Base-by-base conservation (phyloP, 2,329 filamentous ascomycete genomes). In the Hymenoscyphus repandus region DNA sequence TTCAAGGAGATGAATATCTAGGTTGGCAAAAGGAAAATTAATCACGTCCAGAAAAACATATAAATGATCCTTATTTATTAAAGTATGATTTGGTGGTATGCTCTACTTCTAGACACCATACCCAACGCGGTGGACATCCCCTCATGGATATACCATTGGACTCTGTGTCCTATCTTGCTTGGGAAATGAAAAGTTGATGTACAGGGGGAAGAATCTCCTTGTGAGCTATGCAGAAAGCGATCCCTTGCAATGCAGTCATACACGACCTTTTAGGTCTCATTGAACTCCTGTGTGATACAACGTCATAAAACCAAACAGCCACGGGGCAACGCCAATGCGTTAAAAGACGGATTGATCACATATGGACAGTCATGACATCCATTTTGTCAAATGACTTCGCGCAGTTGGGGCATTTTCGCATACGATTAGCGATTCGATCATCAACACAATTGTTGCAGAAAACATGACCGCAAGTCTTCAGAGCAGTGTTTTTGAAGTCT, bases 361-460 rank as follows among this genome's bases (percentile, higher is more conserved):
- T 67, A 65, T 86, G 82, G 45, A 83, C 80, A 18, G 78, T 72
- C 89, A 96, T 95, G 55, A 90, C 83, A 67, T 99, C 93, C 69
- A 87, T 87, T 67, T 83, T 87, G 63, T 95, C 92, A 67, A 99
- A 99, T 3, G 89, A 83, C 70, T 87, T 88, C 63, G 87, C 90
- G 75, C 95, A 99, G 61, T 89, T 92, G 2, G 93, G 93, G 65
- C 93, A 99, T 69, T 97, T 97, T 59, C 93, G 82, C 72, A 92
- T 91, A 33, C 93, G 87, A 64, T 93, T 95, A 41, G 82, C 83
- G 55, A 96, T 83, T 51, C 93, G 85, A 64, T 95, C 87, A 58
- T 96, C 89, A 20, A 97, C 87, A 66, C 93, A 99, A 43, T 83
- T 79, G 64, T 85, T 85, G 77, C 93, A 99, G 69, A 97, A 96